These are phyloP conservation scores for Calycina marina DNA, from an alignment of 2,329 filamentous ascomycete species.

Conservation along the genomic window DNA sequence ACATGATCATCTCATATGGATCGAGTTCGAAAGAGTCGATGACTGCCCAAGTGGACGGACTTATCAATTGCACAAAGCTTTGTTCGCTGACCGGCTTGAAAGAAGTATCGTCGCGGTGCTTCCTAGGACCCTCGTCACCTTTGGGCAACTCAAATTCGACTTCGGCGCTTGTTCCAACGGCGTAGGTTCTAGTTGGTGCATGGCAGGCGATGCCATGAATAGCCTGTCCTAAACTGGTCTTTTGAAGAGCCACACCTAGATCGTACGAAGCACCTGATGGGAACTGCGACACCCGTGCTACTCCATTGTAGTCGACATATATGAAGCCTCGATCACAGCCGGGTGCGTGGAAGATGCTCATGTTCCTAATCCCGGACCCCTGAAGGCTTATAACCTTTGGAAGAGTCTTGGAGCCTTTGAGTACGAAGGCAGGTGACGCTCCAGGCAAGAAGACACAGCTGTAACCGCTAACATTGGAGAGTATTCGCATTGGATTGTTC, in stretches of 20 bases:
- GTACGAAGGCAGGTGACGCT: slow-evolving; percentile 61
- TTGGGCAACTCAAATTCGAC: slow-evolving; percentile 72
- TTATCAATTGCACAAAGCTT: slow-evolving; percentile 65
- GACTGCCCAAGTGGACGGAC: slow-evolving; percentile 59
- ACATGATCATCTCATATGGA: slow-evolving; percentile 61
- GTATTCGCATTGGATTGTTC: slow-evolving; percentile 28
- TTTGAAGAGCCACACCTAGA: slow-evolving; percentile 60
- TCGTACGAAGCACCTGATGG: slow-evolving; percentile 56
- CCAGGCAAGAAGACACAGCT: slow-evolving; percentile 74
- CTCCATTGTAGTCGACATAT: slow-evolving; percentile 60
- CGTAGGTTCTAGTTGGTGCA: slow-evolving; percentile 57
- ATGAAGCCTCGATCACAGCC: slow-evolving; percentile 73
- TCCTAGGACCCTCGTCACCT: slow-evolving; percentile 66
- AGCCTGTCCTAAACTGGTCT: slow-evolving; percentile 55
- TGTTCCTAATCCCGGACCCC: slow-evolving; percentile 50
- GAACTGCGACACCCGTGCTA: slow-evolving; percentile 59
- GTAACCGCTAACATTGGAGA: slow-evolving; percentile 58
- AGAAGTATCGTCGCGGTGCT: slow-evolving; percentile 50
- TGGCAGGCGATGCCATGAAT: slow-evolving; percentile 66
- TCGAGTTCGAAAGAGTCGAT: slow-evolving; percentile 67
- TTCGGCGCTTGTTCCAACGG: slow-evolving; percentile 52
- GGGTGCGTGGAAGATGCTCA: slow-evolving; percentile 64
- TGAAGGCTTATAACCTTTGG: slow-evolving; percentile 64
- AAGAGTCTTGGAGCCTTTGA: slow-evolving; percentile 65
- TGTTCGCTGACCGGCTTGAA: slow-evolving; percentile 56